Conservation (phyloP, 2,329 filamentous ascomycete species). For the Nothophoma quercina region DNA sequence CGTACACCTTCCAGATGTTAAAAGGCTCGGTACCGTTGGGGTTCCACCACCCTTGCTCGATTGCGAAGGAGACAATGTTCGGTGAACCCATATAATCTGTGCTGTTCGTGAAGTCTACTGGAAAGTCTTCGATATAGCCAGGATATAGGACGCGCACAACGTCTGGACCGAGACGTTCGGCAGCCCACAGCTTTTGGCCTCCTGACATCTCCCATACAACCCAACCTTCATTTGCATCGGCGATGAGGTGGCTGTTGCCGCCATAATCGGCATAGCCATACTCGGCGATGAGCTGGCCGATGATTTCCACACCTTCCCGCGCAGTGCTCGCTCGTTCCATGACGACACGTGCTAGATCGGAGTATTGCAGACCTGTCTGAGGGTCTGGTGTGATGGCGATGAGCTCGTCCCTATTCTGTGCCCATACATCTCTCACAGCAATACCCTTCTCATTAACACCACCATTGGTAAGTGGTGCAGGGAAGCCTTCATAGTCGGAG, state of each 20-base stretch:
- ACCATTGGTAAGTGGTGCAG: conserved; percentile 55
- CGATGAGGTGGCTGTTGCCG: conserved; percentile 55
- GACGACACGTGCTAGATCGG: conserved; percentile 52
- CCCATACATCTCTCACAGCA: conserved; percentile 54
- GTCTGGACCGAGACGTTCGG: conserved; percentile 41
- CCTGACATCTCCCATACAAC: conserved; percentile 48
- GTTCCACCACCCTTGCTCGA: conserved; percentile 48
- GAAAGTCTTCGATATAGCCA: conserved; percentile 49
- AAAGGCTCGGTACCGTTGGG: conserved; percentile 42
- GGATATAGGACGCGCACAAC: conserved; percentile 46
- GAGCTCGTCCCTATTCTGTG: conserved; percentile 50
- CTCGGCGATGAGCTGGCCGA: conserved; percentile 50
- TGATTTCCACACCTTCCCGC: conserved; percentile 54
- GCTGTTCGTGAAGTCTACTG: conserved; percentile 39
- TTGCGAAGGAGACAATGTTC: conserved; percentile 46
- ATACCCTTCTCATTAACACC: conserved; percentile 54
- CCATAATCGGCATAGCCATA: conserved; percentile 55
- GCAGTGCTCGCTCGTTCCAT: conserved; percentile 53
- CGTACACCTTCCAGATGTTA: conserved; percentile 49
- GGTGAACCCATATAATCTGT: conserved; percentile 44
- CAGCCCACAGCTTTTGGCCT: conserved; percentile 45
- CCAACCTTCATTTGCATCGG: conserved; percentile 49
- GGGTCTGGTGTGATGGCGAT: conserved; percentile 53
- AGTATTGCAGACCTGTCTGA: conserved; percentile 53
- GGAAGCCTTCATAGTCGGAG: conserved; percentile 53